A percentile compares a stretch with the other conserved stretches of the same genome.
These are phyloP conservation scores for Mycena pura DNA, from an alignment of 768 basidiomycete genomes.

Conservation along the genomic window DNA sequence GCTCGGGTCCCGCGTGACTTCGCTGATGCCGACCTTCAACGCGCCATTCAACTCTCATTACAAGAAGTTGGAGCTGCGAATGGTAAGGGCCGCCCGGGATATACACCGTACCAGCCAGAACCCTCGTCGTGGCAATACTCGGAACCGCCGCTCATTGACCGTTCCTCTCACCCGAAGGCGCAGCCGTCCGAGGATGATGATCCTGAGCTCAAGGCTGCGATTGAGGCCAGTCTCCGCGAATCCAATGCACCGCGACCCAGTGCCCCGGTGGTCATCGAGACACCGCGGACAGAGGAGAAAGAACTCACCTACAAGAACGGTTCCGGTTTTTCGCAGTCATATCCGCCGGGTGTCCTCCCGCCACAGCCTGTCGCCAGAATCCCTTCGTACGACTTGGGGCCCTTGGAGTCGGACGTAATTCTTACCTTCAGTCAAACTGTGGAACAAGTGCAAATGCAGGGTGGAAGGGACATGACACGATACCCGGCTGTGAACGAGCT, in stretches of 20 bases:
- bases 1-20: constrained; percentile 65
- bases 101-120: constrained; percentile 69
- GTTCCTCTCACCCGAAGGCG: constrained; percentile 49
- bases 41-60: constrained; percentile 91
- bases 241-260: constrained; percentile 79
- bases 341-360: constrained; percentile 45
- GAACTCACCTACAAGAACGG: constrained; percentile 41
- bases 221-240: constrained; percentile 94
- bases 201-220: constrained; percentile 90
- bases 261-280: constrained; percentile 70
- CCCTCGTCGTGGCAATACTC: constrained; percentile 64
- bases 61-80: constrained; percentile 69
- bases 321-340: constrained; percentile 53
- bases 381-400: constrained; percentile 82
- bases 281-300: constrained; percentile 52
- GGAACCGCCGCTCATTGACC: constrained; percentile 75
- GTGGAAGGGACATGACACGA: constrained; percentile 76
- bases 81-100: constrained; percentile 62
- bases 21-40: constrained; percentile 88
- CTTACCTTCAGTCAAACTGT: constrained; percentile 91
- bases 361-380: constrained; percentile 57
- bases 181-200: constrained; percentile 81
- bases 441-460: constrained; percentile 80
- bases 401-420: constrained; percentile 84
- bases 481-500: constrained; percentile 87